A percentile compares a stretch with the other conserved stretches of the same genome.
phyloP scores from a whole-genome alignment of 352 stramenopile species.

The Phytophthora brassicae region DNA sequence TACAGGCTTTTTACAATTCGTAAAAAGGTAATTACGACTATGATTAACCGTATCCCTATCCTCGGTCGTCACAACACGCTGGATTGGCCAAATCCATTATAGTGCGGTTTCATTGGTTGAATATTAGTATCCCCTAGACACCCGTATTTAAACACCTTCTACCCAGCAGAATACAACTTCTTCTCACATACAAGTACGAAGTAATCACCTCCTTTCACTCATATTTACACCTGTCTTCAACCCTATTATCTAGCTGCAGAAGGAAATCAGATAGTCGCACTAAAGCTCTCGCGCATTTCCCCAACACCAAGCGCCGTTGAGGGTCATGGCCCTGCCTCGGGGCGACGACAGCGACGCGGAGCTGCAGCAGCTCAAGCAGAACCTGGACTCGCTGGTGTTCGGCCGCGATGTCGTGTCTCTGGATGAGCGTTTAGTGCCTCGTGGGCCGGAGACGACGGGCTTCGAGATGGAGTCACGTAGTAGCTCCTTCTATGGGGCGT shows the following conservation, averaged over 20 bases:
- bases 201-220: neutral
- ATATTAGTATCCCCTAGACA: too few relatives aligned
- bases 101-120: too few relatives aligned
- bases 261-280: slow-evolving; percentile 16
- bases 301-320: neutral
- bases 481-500: slow-evolving; percentile 33
- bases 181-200: neutral
- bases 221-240: too few relatives aligned
- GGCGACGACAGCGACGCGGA: slow-evolving; percentile 41
- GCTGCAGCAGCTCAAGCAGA: slow-evolving; percentile 66
- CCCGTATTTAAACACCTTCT: too few relatives aligned
- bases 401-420: slow-evolving; percentile 53
- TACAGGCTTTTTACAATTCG: neutral
- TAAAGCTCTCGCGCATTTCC: slow-evolving; percentile 8
- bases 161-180: too few relatives aligned
- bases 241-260: too few relatives aligned
- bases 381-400: slow-evolving; percentile 58
- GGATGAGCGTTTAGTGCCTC: slow-evolving; percentile 65
- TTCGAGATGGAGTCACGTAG: slow-evolving; percentile 50
- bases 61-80: too few relatives aligned
- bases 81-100: too few relatives aligned
- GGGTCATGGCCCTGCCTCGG: slow-evolving; percentile 31
- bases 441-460: slow-evolving; percentile 62
- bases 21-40: neutral
- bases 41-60: too few relatives aligned